Evolutionary conservation across 306 rosid genomes (phyloP).

Genomic region (Ochetophila trinervis): DNA sequence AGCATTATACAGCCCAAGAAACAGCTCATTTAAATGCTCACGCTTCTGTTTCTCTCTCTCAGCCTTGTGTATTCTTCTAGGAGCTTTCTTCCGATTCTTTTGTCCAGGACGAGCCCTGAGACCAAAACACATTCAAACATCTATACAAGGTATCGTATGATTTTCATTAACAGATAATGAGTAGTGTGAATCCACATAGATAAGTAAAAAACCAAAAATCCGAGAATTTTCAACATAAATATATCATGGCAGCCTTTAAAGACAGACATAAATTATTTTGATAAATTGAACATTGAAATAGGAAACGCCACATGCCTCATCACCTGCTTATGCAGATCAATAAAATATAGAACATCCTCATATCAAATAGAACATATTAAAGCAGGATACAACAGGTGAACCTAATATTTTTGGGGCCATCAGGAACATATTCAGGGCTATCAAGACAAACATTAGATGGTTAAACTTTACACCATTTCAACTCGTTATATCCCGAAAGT

Average conservation of each 20-base stretch:
- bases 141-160: slow-evolving; percentile 17
- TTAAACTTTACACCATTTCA: too few species aligned
- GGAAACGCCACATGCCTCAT: too few species aligned
- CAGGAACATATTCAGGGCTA: too few species aligned
- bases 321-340: too few species aligned
- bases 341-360: too few species aligned
- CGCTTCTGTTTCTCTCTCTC: slow-evolving; percentile 96
- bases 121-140: slow-evolving; percentile 30
- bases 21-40: slow-evolving; percentile 77
- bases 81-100: slow-evolving; percentile 54
- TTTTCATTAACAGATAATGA: background rate
- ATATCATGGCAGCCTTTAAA: background rate
- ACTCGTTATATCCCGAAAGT: background rate
- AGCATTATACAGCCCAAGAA: slow-evolving; percentile 69
- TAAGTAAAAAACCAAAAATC: slow-evolving; percentile 1
- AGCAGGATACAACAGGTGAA: too few species aligned
- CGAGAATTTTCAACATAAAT: slow-evolving; percentile 7
- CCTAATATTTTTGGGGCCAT: too few species aligned
- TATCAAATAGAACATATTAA: too few species aligned
- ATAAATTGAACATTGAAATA: too few species aligned
- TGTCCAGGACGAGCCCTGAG: slow-evolving; percentile 52
- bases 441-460: too few species aligned
- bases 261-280: too few species aligned
- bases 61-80: slow-evolving; percentile 81
- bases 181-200: slow-evolving; percentile 7